A percentile compares a stretch with the other conserved stretches of the same genome.
Conservation (phyloP, 2,329 filamentous ascomycete species). For the Fusarium nanum region DNA sequence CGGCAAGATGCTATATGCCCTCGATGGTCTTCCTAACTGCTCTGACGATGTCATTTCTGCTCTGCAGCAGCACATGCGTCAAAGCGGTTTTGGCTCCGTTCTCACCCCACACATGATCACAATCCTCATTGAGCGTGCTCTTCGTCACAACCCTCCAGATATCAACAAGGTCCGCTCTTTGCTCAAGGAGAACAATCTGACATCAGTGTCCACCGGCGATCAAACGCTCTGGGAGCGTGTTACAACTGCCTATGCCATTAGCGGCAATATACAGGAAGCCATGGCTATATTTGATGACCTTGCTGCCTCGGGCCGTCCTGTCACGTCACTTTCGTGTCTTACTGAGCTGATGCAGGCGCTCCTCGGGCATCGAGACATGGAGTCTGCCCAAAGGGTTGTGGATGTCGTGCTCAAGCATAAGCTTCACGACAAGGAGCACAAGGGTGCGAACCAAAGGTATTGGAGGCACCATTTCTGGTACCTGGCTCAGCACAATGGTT, state of each 20-base stretch:
- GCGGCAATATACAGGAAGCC: slow-evolving; percentile 62
- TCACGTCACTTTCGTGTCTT: slow-evolving; percentile 58
- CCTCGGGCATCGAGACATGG: slow-evolving; percentile 39
- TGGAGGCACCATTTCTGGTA: slow-evolving; percentile 65
- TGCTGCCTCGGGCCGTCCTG: slow-evolving; percentile 52
- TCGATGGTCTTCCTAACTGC: slow-evolving; percentile 51
- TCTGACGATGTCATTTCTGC: slow-evolving; percentile 65
- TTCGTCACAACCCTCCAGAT: slow-evolving; percentile 68
- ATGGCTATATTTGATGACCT: slow-evolving; percentile 62
- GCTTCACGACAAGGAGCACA: slow-evolving; percentile 36
- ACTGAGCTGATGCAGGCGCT: slow-evolving; percentile 56
- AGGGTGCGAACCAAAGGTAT: slow-evolving; percentile 48
- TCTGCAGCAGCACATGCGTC: slow-evolving; percentile 72
- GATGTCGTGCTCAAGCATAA: slow-evolving; percentile 46
- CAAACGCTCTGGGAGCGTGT: slow-evolving; percentile 76
- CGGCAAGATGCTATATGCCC: slow-evolving; percentile 73
- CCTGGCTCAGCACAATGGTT: slow-evolving; percentile 55
- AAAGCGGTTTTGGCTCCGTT: slow-evolving; percentile 63
- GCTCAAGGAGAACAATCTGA: slow-evolving; percentile 66
- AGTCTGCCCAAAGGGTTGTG: slow-evolving; percentile 52
- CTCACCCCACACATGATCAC: slow-evolving; percentile 77
- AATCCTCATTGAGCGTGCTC: slow-evolving; percentile 76
- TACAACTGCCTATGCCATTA: slow-evolving; percentile 72
- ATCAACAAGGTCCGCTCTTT: slow-evolving; percentile 69
- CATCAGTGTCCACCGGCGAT: slow-evolving; percentile 57